Base-by-base conservation (phyloP, 768 basidiomycete genomes). In the Pleurotus sapidus region DNA sequence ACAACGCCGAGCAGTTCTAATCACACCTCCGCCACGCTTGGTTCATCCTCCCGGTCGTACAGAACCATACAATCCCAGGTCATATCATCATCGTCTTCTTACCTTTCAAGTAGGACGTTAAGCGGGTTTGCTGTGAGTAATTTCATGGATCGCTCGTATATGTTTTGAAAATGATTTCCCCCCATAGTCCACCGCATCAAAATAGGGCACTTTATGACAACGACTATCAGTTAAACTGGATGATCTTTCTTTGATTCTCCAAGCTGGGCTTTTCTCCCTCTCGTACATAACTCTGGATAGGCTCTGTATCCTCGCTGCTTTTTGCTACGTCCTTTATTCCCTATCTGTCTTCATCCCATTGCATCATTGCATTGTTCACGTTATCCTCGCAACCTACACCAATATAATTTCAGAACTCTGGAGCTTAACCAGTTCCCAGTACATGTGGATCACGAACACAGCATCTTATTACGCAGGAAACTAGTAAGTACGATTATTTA, bases 81-180 rank as follows among this genome's bases (percentile, higher is more conserved):
- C 56, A 76, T 89, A 57, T 84, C 86, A 37, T 81, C 83, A n/a
- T 87, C 88, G 70, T 84, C 86, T 38, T 81, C 83, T n/a, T 87
- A 89, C 71, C 84, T 87, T 68, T 87, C 89, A 61, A 89, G 82
- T 72, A 82, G 89, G 64, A 86, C 88, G 60, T 73, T 91, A 74
- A 87, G 77, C 66, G 82, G 88, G 68, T 80, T 85, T 72, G 79
- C 80, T 71, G 87, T 88, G 70, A 75, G 85, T 57, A 47, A 23
- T 11, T 24, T 5, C 9, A 7, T 34, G 2, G 30, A 34, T 34
- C 30, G 9, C 30, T 34, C 9, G 30, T 11, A 4, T 2, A 34
- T 34, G 30, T 34, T 11, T 34, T 3, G 30, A 34, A 9, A 34
- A 3, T 34, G 30, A 34, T 11, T 11, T 50, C 38, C 25, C 34